Evolutionary conservation across 75 land plant genomes (phyloP).

Genomic region (Selaginella tamariscina): DNA sequence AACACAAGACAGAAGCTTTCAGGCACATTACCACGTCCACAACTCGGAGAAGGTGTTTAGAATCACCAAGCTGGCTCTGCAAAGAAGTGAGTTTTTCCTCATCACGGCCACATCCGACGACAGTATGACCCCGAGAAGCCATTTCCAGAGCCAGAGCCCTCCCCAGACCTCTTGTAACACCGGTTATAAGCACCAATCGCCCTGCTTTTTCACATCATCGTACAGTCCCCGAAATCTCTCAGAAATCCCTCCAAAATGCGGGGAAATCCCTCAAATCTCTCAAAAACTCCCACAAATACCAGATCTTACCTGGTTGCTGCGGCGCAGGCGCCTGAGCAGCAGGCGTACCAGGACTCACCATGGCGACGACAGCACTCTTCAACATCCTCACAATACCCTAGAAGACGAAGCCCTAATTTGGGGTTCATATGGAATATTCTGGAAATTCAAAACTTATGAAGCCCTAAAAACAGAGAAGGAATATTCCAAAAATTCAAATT

Average conservation of each 20-base stretch:
- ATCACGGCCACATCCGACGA: slow-evolving; percentile 5
- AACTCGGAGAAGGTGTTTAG: background rate
- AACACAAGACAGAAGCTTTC: background rate
- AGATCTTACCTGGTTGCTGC: too few species aligned
- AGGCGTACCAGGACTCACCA: background rate
- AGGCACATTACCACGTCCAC: background rate
- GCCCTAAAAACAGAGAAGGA: too few species aligned
- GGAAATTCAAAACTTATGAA: too few species aligned
- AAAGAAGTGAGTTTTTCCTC: slow-evolving; percentile 5
- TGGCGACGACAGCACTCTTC: background rate
- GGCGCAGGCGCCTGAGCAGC: background rate
- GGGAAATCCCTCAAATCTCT: too few species aligned
- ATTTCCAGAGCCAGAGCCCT: slow-evolving; percentile 3
- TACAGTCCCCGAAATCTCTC: too few species aligned
- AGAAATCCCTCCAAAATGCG: too few species aligned
- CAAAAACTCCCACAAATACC: too few species aligned
- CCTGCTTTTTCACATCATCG: too few species aligned
- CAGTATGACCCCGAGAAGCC: background rate
- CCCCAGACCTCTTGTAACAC: slow-evolving; percentile 5
- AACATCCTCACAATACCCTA: background rate
- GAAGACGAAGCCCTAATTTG: too few species aligned
- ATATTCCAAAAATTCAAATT: too few species aligned
- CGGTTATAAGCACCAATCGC: slow-evolving; percentile 14
- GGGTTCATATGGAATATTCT: too few species aligned
- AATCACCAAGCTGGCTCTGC: background rate